Base-by-base conservation (phyloP, 768 basidiomycete genomes). In the Galerina marginata region DNA sequence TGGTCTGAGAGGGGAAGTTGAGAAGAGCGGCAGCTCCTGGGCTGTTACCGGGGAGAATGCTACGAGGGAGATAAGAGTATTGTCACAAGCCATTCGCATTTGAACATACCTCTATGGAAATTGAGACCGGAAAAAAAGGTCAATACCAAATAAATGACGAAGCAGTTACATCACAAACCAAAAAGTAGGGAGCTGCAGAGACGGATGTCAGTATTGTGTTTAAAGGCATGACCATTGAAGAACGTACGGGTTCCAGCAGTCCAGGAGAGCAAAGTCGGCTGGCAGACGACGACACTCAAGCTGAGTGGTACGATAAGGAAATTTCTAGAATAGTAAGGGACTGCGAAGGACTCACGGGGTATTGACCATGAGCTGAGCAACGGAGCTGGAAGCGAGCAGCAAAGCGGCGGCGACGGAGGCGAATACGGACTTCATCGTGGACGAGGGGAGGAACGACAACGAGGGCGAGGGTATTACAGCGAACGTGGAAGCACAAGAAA, bases 281-380 rank as follows among this genome's bases (percentile, higher is more conserved):
- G 71, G 73, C 91, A 93, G 59, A 82, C 76, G 37, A 82, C 79
- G 16, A 76, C 80, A 51, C 76, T 80, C 40, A 71, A 12, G 39
- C 88, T 90, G 38, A 65, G 26, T 42, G 43, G 64, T 56, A 48
- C 53, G 62, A 61, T 61, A 50, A 57, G 47, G 20, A 57, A 61
- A 43, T 11, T 16, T 39, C 51, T 50, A 37, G 2, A 40, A 48
- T 20, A 16, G 12, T 33, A 12, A 37, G 37, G 38, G 49, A 29
- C 39, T 29, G 50, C 38, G 39, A 36, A 25, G 60, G 16, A 81
- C 90, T 69, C 65, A 92, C 91, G 91, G 91, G 39, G 91, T 93
- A 71, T 90, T 87, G 71, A 92, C 77, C 0, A 65, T 75, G 64
- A 86, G 68, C 67, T 86, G 85, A 15, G 83, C 87, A 25, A 78